Evolutionary conservation across 1,284 basidiomycete species (phyloP), one percentile per base, ranked within the genome.

Genomic region (Rhodotorula sp.): DNA sequence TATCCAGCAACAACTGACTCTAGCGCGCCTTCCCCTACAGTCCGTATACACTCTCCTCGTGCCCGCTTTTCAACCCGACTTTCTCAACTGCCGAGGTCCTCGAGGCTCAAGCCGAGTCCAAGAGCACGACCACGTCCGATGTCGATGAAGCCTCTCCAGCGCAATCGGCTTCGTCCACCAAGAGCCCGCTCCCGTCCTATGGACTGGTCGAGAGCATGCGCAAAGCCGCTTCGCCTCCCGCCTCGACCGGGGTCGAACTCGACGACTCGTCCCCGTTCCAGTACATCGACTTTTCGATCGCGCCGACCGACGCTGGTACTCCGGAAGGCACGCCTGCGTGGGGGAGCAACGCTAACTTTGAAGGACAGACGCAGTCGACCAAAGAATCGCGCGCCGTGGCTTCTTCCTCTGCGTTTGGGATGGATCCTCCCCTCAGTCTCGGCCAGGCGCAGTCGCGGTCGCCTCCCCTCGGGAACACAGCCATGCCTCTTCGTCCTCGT

Each of bases 11-110:
- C 34, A n/a, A n/a, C 38, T 43, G 38, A 43, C 50, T 4, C 23
- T 19, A 14, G 16, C 48, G 21, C 48, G 50, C 21, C 12, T 5
- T 5, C n/a, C 12, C 21, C 0, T 14, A 14, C 60, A 67, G 66
- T 38, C 66, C 66, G 4, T 67, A 67, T 54, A 67, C 66, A 1
- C 60, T 61, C 3, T 58, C 55, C 12, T 55, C 34, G 16, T 67
- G 66, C 23, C 66, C 66, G 8, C 61, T 67, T 38, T 67, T 67
- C 66, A 62, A 62, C 48, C 66, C 66, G 21, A 34, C 66, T 5
- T 67, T 67, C 54, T n/a, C 12, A 26, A 26, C 38, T 3, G 56
- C 48, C 0, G 66, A 67, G 1, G 66, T 67, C 26, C 60, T 62
- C 38, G 55, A n/a, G 1, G 47, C 60, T 19, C 23, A 18, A n/a